Percentiles rank a stretch among this genome's conserved stretches.
These are phyloP conservation scores for Heliamphora exappendiculata DNA, from an alignment of 148 eudicot species.

Conservation along the genomic window DNA sequence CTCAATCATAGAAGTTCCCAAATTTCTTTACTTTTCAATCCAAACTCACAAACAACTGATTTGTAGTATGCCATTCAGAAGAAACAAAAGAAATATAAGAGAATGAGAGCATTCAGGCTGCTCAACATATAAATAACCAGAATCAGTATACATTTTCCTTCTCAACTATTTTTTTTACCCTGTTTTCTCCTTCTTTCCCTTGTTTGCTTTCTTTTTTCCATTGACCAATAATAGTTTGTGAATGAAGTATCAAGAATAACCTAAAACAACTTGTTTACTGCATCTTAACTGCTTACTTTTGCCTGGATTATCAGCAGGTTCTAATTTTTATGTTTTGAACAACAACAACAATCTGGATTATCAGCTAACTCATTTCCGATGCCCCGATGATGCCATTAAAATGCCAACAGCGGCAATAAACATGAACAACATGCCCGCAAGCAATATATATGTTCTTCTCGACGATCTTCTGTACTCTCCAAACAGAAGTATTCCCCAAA, in stretches of 20 bases:
- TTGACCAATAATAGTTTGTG: background rate
- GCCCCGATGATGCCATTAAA: slow-evolving; percentile 74
- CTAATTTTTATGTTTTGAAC: background rate
- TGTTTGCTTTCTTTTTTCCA: background rate
- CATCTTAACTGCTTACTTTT: background rate
- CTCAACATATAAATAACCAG: no score
- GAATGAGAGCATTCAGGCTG: no score
- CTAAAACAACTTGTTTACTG: background rate
- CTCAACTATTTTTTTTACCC: no score
- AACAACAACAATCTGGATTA: background rate
- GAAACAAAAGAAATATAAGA: no score
- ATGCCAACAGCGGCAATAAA: slow-evolving; percentile 63
- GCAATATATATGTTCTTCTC: slow-evolving; percentile 42
- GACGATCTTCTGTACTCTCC: slow-evolving; percentile 80
- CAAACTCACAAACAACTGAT: no score
- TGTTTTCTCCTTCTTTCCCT: background rate
- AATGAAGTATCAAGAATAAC: background rate
- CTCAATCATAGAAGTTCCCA: no score
- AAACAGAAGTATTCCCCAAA: slow-evolving; percentile 73
- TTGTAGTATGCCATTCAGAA: no score
- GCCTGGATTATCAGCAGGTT: background rate
- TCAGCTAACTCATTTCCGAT: slow-evolving; percentile 29
- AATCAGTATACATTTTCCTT: background rate
- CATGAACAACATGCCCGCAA: slow-evolving; percentile 55
- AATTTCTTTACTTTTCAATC: no score